Base-by-base conservation (phyloP, 257 asterid genomes). In the Forsythia suspensa region DNA sequence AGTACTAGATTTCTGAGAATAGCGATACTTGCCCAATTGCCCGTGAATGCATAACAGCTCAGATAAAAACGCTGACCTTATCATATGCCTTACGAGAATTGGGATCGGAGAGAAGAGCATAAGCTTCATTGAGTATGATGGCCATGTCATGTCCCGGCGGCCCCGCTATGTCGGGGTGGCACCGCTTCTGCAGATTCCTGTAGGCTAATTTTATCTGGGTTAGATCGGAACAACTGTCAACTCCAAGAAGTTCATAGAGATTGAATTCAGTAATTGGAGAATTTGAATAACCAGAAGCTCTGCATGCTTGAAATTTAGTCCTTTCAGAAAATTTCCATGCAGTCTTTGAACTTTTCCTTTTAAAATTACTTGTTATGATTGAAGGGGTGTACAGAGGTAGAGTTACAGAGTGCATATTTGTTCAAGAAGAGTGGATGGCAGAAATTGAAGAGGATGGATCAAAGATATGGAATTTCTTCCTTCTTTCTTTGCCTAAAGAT, bases 151-250 rank as follows among this genome's bases (percentile, higher is more conserved):
- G 97, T 10, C 98, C 98, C 0, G 90, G 52, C 0, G 92, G 89
- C 21, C 98, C 98, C 34, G 98, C 97, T 34, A 95, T 88, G 70
- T 95, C 98, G 3, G 98, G 98, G 78, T 95, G 98, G 86, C 99
- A 95, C 21, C 92, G 88, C 79, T 95, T 95, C 89, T 95, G 99
- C 76, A 95, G 85, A 44, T 83, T 77, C 80, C 99, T 79, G 75
- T 95, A 95, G 0, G 99, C 98, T 57, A 82, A 83, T 78, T 95
- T 95, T 10, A 95, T 89, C 89, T 84, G 89, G 2, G 89, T 82
- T 51, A 44, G 87, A 52, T 91, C 86, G 3, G 91, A 91, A 12
- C 89, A 81, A 6, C 88, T 84, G 4, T 95, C 99, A 34, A 95
- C 77, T 0, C 99, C 99, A 3, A 95, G 88, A 29, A 95, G 98